Base-by-base conservation (phyloP, 495 filamentous ascomycete genomes). In the Corynascus novoguineensis region DNA sequence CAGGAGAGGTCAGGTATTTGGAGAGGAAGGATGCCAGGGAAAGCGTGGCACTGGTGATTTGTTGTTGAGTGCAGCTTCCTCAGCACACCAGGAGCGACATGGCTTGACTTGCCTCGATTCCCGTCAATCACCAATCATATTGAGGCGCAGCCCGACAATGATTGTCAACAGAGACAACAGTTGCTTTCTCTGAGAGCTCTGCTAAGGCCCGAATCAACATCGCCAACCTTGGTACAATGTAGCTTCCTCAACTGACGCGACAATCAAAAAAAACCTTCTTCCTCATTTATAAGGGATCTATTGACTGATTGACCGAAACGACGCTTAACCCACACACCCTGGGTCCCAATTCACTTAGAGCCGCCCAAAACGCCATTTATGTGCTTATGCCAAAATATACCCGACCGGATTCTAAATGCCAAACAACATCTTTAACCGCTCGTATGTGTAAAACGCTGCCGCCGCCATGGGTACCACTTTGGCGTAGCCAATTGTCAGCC, bases 391-490 rank as follows among this genome's bases (percentile, higher is more conserved):
- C 29, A 19, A 50, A 57, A 2, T 50, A 29, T 14, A 63, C 31
- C 45, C 45, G 56, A 32, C 31, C n/a, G 35, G 62, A 60, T n/a
- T 66, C 68, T 80, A 91, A 55, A 93, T 91, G 37, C 86, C 85
- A 57, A 93, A 70, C 59, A 75, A 75, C 61, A 76, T 81, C 76
- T 92, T 96, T 58, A 84, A 71, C 63, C 92, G 78, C 73, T 97
- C 92, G 62, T 97, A 97, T 9, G 75, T 75, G 55, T 78, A 86
- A 67, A 86, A 85, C 67, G 84, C 85, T 41, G 86, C 87, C 29
- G 93, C 93, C 55, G 74, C 83, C 89, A 98, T 88, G 3, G 93
- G 93, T 51, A 97, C 75, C 53, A 98, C 83, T 75, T 98, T 98
- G 55, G 90, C 77, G 65, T 98, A 98, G 12, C 93, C 93, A 68